Evolutionary conservation across 306 rosid genomes (phyloP), one percentile per base, ranked within the genome.

Genomic region (Castanea crenata): DNA sequence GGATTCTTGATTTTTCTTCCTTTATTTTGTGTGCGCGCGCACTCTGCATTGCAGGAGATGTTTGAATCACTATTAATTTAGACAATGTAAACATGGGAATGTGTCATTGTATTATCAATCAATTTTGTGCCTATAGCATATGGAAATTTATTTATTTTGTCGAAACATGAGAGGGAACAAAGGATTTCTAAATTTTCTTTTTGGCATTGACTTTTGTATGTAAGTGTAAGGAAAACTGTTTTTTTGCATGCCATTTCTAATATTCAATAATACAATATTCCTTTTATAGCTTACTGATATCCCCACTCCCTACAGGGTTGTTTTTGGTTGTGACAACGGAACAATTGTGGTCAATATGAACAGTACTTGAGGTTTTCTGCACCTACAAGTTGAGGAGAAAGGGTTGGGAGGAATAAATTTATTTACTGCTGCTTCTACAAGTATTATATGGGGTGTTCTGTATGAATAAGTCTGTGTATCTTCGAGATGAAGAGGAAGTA

Each of bases 321-420:
- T 72, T 0, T 75, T 83, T 71, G 87, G 83, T 61, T 83, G 74
- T 79, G 87, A 83, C 70, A 68, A 76, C 5, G 83, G 87, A 55
- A 41, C 59, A 27, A 35, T 72, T 21, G 5, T 79, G 83, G 71
- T 75, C 51, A 79, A 71, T 68, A 6, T 81, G 5, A 74, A 14
- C 44, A 16, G 5, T 9, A 12, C 69, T 35, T 63, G 55, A 5
- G 69, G 57, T 35, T 5, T 38, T 14, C 23, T 34, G 49, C 55
- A 14, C n/a, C 41, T 14, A 31, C 20, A 44, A 62, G 29, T 15
- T 15, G 1, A 14, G 55, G 68, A 34, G 13, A 19, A 18, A 51
- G 62, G 12, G 9, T 4, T 74, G 1, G 34, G 6, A 41, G 56
- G 38, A 75, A 59, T 32, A 23, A 21, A 11, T 6, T 34, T 21